phyloP scores from a whole-genome alignment of 176 grass and related monocot genomes.

The Alopecurus myosuroides region DNA sequence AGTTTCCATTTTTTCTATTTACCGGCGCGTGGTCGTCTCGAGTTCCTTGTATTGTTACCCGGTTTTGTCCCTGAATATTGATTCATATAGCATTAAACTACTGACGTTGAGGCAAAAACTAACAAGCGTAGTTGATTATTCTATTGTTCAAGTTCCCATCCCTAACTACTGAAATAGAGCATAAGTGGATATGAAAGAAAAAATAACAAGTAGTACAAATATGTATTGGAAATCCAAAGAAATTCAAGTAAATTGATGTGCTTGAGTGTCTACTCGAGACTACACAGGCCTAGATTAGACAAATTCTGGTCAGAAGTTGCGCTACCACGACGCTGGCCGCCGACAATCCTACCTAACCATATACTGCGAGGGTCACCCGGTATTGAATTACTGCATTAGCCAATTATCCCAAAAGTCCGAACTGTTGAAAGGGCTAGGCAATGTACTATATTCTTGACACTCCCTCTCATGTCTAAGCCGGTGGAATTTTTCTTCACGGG shows the following conservation, averaged over 20 bases:
- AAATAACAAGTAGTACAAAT: not conserved
- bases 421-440: too few relatives aligned
- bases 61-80: not conserved
- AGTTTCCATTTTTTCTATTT: not conserved
- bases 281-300: not conserved
- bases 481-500: too few relatives aligned
- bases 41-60: not conserved
- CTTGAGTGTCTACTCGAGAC: not conserved
- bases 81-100: not conserved
- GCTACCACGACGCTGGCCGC: too few relatives aligned
- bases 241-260: not conserved
- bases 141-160: not conserved
- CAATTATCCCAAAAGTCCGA: too few relatives aligned
- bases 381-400: too few relatives aligned
- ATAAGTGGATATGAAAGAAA: too few relatives aligned
- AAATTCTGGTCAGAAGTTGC: not conserved
- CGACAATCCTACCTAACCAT: too few relatives aligned
- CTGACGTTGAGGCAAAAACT: not conserved
- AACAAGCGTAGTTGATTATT: not conserved
- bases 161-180: not conserved
- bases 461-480: too few relatives aligned
- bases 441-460: too few relatives aligned
- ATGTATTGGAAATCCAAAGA: not conserved
- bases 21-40: not conserved
- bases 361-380: too few relatives aligned